These are phyloP conservation scores for Leccinum fallax DNA, from an alignment of 1,284 basidiomycete species.

Conservation along the genomic window DNA sequence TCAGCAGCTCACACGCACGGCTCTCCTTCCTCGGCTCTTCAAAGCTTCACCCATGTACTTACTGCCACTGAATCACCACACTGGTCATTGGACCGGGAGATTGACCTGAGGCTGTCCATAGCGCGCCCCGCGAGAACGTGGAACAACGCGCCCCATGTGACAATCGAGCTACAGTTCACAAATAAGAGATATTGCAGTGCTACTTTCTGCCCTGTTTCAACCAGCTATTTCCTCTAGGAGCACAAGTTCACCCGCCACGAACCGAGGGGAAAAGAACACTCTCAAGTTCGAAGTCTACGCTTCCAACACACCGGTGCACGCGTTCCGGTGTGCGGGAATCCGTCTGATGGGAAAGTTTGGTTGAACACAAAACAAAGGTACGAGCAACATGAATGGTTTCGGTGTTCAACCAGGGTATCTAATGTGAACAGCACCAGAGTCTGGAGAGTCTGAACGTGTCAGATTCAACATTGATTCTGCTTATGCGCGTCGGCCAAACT, in stretches of 20 bases:
- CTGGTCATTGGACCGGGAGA: background rate
- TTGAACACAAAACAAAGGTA: background rate
- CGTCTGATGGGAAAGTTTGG: background rate
- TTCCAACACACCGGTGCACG: background rate
- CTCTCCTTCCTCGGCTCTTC: slow-evolving; percentile 17
- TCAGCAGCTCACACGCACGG: background rate
- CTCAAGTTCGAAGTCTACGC: background rate
- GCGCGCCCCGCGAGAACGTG: background rate
- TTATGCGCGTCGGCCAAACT: background rate
- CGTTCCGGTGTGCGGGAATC: background rate
- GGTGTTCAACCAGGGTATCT: background rate
- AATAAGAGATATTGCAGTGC: background rate
- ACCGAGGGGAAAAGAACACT: background rate
- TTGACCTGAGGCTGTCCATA: background rate
- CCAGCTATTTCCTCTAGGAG: background rate
- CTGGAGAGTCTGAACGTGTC: background rate
- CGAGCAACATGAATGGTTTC: background rate
- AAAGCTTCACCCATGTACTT: slow-evolving; percentile 20
- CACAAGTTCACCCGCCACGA: background rate
- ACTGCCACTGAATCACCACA: slow-evolving; percentile 4
- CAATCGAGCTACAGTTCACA: background rate
- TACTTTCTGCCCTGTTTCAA: background rate
- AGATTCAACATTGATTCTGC: background rate
- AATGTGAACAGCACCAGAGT: no score
- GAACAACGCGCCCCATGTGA: background rate